Evolutionary conservation across 441 rosid genomes (phyloP).

Genomic region (Gossypium gossypioides): DNA sequence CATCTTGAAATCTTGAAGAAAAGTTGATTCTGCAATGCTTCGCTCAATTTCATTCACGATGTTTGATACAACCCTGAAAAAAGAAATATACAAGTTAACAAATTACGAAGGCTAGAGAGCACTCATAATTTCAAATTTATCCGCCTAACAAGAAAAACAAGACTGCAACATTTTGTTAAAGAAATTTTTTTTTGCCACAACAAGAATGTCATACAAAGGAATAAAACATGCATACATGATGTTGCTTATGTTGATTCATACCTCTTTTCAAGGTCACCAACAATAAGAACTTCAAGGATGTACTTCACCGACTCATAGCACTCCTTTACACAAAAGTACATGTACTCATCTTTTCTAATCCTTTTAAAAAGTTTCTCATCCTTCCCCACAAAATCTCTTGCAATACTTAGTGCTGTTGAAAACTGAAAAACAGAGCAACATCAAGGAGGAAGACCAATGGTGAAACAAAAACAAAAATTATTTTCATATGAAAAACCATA

Average conservation of each 20-base stretch:
- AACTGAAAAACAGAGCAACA: constrained; percentile 44
- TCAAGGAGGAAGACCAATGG: constrained; percentile 20
- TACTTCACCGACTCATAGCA: constrained; percentile 77
- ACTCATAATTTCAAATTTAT: constrained; percentile 2
- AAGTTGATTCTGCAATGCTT: constrained; percentile 57
- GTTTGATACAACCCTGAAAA: constrained; percentile 48
- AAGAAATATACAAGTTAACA: constrained; percentile 13
- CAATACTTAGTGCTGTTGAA: constrained; percentile 76
- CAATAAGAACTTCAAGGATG: constrained; percentile 73
- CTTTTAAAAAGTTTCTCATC: constrained; percentile 57
- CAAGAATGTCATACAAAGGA: neutral
- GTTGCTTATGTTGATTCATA: constrained; percentile 18
- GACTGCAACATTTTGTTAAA: neutral
- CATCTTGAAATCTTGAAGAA: constrained; percentile 72
- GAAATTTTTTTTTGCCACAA: neutral
- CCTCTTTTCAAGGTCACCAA: constrained; percentile 81
- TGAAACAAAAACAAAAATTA: neutral
- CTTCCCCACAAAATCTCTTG: constrained; percentile 67
- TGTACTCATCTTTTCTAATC: constrained; percentile 74
- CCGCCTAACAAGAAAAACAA: constrained; percentile 3
- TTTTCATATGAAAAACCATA: constrained; percentile 17
- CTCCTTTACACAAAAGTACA: constrained; percentile 79
- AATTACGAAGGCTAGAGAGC: constrained; percentile 10
- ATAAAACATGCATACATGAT: neutral
- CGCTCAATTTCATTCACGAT: constrained; percentile 62